These are phyloP conservation scores for Trypethelium eluteriae DNA, from an alignment of 495 filamentous ascomycete species.

Conservation along the genomic window DNA sequence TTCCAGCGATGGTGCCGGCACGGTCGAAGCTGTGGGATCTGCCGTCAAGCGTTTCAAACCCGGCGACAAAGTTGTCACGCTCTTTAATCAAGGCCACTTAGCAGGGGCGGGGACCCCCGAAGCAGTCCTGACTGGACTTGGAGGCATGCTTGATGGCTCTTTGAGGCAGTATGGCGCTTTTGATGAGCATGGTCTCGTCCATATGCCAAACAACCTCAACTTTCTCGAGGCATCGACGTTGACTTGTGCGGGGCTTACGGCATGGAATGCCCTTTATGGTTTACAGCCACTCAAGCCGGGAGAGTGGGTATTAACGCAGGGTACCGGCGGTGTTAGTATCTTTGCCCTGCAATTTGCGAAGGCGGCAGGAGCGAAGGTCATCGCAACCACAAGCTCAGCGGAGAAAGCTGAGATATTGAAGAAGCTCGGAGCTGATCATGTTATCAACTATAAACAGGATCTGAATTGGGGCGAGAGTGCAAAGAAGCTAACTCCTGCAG, in stretches of 20 bases:
- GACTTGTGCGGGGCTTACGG: conserved; percentile 65
- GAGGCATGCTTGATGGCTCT: conserved; percentile 62
- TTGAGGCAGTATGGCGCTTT: conserved; percentile 66
- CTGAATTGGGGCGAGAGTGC: conserved; percentile 71
- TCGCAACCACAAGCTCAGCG: conserved; percentile 67
- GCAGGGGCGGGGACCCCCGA: conserved; percentile 46
- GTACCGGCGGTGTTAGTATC: conserved; percentile 73
- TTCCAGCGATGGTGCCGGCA: conserved; percentile 68
- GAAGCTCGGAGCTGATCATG: conserved; percentile 66
- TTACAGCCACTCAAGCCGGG: conserved; percentile 55
- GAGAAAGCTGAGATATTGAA: conserved; percentile 60
- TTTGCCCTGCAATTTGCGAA: conserved; percentile 79
- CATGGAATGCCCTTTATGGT: conserved; percentile 78
- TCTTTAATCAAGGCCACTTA: conserved; percentile 75
- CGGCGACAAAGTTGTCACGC: conserved; percentile 64
- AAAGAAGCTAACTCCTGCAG: conserved; percentile 53
- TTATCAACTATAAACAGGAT: conserved; percentile 69
- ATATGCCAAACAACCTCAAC: conserved; percentile 54
- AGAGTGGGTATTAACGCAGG: conserved; percentile 66
- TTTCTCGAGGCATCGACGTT: conserved; percentile 60
- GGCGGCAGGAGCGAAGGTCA: conserved; percentile 70
- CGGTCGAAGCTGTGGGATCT: conserved; percentile 59
- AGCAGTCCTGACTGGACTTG: conserved; percentile 43
- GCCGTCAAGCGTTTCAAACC: conserved; percentile 59
- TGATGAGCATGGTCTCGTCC: conserved; percentile 61